These are phyloP conservation scores for Eragrostis curvula DNA, from an alignment of 176 grass and related monocot species.

Conservation along the genomic window DNA sequence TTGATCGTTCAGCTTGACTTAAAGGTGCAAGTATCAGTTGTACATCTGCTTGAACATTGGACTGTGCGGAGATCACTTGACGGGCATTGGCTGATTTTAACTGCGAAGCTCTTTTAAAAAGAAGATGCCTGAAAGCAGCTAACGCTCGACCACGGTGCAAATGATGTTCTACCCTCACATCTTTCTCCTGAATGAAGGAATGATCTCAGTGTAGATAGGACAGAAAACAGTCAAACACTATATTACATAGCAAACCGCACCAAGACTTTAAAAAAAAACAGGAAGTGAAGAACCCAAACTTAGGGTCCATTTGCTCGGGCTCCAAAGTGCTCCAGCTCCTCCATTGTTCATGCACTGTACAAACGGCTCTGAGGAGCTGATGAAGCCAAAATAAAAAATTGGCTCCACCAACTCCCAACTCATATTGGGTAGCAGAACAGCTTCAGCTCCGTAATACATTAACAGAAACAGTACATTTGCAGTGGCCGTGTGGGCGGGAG, in stretches of 20 bases:
- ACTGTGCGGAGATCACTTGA: conserved; percentile 65
- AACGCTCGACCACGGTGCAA: conserved; percentile 82
- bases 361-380: too few species aligned
- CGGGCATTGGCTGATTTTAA: conserved; percentile 75
- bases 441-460: too few species aligned
- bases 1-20: conserved; percentile 81
- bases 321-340: too few species aligned
- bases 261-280: background rate
- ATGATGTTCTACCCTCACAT: conserved; percentile 87
- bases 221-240: conserved; percentile 1
- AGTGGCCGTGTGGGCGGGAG: too few species aligned
- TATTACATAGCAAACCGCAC: conserved; percentile 6
- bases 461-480: too few species aligned
- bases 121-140: conserved; percentile 89
- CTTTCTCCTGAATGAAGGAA: conserved; percentile 70
- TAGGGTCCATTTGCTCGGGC: too few species aligned
- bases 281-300: background rate
- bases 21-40: conserved; percentile 81
- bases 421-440: too few species aligned
- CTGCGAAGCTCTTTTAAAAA: conserved; percentile 77
- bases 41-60: conserved; percentile 77
- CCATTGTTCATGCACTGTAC: too few species aligned
- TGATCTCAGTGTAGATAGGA: conserved; percentile 6
- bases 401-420: too few species aligned
- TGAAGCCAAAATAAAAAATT: too few species aligned